Conservation (phyloP, 371 early-diverging fungal genomes). For the Lichtheimia ramosa region DNA sequence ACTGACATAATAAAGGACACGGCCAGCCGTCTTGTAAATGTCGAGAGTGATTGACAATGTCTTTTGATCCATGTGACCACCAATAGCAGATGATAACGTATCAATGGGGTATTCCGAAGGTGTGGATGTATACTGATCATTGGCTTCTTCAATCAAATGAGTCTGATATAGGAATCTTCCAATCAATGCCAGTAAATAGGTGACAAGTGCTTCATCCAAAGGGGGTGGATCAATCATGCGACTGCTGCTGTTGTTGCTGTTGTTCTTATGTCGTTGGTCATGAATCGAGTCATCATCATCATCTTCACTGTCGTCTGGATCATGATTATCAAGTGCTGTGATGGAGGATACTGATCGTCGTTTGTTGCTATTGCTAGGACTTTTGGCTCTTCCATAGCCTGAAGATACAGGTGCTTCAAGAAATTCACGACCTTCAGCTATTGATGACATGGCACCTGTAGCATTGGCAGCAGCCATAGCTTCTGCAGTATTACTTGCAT, state of each 20-base stretch:
- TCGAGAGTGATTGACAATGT: slow-evolving; percentile 47
- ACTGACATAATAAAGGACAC: slow-evolving; percentile 73
- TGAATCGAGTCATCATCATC: not conserved
- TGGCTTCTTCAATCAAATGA: slow-evolving; percentile 36
- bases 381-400: not conserved
- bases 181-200: slow-evolving; percentile 62
- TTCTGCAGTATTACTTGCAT: slow-evolving; percentile 4
- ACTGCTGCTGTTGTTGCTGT: no score
- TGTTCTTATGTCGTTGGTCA: not conserved
- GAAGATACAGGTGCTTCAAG: slow-evolving; percentile 6
- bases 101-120: slow-evolving; percentile 22
- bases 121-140: slow-evolving; percentile 20
- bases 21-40: slow-evolving; percentile 63
- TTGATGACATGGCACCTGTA: slow-evolving; percentile 12
- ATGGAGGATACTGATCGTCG: not conserved
- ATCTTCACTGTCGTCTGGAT: not conserved
- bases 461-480: slow-evolving; percentile 13
- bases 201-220: slow-evolving; percentile 68
- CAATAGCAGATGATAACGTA: slow-evolving; percentile 3
- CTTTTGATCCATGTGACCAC: slow-evolving; percentile 22
- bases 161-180: slow-evolving; percentile 63
- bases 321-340: not conserved
- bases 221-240: slow-evolving; percentile 62
- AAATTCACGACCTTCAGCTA: slow-evolving; percentile 6
- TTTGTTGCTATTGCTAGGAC: not conserved